A percentile compares a stretch with the other conserved stretches of the same genome.
Conservation (phyloP, 139 green algal species). For the Chlorokybus atmophyticus region DNA sequence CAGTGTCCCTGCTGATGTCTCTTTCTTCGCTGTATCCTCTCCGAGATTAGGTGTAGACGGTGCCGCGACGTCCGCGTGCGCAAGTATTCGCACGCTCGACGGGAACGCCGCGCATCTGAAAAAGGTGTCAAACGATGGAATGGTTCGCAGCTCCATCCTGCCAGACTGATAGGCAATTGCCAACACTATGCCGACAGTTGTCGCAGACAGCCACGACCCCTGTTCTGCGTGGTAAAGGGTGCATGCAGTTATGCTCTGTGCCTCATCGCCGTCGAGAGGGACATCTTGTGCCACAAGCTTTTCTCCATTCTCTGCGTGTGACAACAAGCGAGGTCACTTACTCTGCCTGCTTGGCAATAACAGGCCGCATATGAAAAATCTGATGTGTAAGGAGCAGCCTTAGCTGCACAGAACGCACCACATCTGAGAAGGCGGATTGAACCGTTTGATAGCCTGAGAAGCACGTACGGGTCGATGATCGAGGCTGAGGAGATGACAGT, state of each 20-base stretch:
- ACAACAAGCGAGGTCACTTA: background rate
- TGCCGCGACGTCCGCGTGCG: too few species aligned
- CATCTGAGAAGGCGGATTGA: conserved; percentile 5
- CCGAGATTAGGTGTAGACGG: too few species aligned
- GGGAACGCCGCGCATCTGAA: too few species aligned
- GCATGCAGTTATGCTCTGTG: background rate
- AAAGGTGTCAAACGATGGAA: too few species aligned
- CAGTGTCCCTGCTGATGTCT: background rate
- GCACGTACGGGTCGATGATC: conserved; percentile 45
- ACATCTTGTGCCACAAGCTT: background rate
- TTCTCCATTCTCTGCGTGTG: background rate
- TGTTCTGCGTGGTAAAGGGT: conserved; percentile 1
- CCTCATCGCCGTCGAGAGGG: background rate
- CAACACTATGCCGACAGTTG: too few species aligned
- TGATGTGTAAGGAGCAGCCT: too few species aligned
- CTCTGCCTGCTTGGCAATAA: background rate
- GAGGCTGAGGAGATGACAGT: conserved; percentile 34
- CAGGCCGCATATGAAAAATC: too few species aligned
- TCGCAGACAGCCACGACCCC: too few species aligned
- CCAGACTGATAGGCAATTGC: too few species aligned
- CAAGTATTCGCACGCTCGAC: too few species aligned
- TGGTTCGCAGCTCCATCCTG: too few species aligned
- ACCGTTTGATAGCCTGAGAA: conserved; percentile 46
- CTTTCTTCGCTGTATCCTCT: too few species aligned
- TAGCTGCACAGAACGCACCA: conserved; percentile 1